Conservation (phyloP, 1,139 yeast genomes). For the Pichia sp. region DNA sequence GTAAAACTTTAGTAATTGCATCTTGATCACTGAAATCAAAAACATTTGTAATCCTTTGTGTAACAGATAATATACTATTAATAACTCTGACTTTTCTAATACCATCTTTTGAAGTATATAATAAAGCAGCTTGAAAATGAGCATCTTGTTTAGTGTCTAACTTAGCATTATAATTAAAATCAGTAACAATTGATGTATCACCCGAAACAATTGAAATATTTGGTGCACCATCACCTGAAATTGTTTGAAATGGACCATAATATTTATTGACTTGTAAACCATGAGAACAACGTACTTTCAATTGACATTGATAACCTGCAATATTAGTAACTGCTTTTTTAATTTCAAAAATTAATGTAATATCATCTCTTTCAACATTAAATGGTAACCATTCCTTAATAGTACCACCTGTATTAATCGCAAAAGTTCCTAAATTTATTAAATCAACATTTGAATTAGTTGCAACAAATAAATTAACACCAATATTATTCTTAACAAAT, state of each 20-base stretch:
- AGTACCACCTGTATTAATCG: slow-evolving; percentile 68
- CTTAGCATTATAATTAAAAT: slow-evolving; percentile 73
- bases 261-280: slow-evolving; percentile 83
- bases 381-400: slow-evolving; percentile 64
- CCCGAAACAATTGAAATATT: slow-evolving; percentile 59
- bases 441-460: slow-evolving; percentile 61
- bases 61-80: slow-evolving; percentile 75
- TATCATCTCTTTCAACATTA: slow-evolving; percentile 64
- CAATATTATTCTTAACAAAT: slow-evolving; percentile 55
- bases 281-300: slow-evolving; percentile 81
- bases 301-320: slow-evolving; percentile 72
- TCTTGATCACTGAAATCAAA: slow-evolving; percentile 85
- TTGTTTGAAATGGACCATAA: slow-evolving; percentile 47
- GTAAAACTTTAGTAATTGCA: slow-evolving; percentile 62
- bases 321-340: slow-evolving; percentile 40
- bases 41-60: slow-evolving; percentile 66
- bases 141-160: slow-evolving; percentile 69
- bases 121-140: slow-evolving; percentile 85
- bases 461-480: slow-evolving; percentile 71
- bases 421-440: slow-evolving; percentile 64
- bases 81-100: slow-evolving; percentile 77
- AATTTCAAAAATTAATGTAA: slow-evolving; percentile 57
- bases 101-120: slow-evolving; percentile 77
- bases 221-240: slow-evolving; percentile 48
- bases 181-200: slow-evolving; percentile 64